A percentile compares a stretch with the other conserved stretches of the same genome.
Conservation (phyloP, 805 yeast genomes). For the Allodekkera sacchari region DNA sequence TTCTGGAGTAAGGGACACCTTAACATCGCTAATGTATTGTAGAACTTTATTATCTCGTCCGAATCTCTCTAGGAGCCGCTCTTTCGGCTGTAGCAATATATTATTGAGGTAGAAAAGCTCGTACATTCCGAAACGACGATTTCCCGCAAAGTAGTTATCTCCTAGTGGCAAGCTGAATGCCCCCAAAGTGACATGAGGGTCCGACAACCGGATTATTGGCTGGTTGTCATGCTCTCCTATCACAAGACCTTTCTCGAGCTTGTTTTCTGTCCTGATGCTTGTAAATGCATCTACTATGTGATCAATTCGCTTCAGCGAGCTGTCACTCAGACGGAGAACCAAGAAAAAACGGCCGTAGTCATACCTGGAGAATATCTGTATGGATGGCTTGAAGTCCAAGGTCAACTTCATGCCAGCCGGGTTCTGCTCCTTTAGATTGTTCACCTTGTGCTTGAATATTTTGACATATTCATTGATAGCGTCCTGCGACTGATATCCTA, state of each 20-base stretch:
- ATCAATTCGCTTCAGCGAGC: slow-evolving; percentile 3
- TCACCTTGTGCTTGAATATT: slow-evolving; percentile 6
- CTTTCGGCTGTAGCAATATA: slow-evolving; percentile 15
- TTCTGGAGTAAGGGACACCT: slow-evolving; percentile 3
- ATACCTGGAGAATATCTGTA: slow-evolving; percentile 5
- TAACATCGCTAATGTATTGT: slow-evolving; percentile 11
- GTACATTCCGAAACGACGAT: slow-evolving; percentile 15
- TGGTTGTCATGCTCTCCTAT: slow-evolving; percentile 12
- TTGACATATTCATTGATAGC: slow-evolving; percentile 8
- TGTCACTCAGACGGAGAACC: slow-evolving; percentile 1
- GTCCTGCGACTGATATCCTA: slow-evolving; percentile 9
- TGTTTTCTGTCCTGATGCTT: background rate
- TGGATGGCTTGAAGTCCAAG: background rate
- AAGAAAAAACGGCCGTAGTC: slow-evolving; percentile 10
- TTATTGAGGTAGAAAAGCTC: slow-evolving; percentile 19
- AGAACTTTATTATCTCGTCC: slow-evolving; percentile 9
- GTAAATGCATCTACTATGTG: slow-evolving; percentile 5
- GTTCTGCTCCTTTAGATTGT: slow-evolving; percentile 4
- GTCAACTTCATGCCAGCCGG: background rate
- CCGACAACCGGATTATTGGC: slow-evolving; percentile 4
- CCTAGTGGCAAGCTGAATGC: background rate
- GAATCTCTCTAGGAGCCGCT: slow-evolving; percentile 11
- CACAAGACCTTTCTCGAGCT: slow-evolving; percentile 10
- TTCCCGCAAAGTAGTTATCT: background rate
- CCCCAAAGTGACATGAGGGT: slow-evolving; percentile 5